Base-by-base conservation (phyloP, 169 alveolate genomes). In the Eimeria maxima region DNA sequence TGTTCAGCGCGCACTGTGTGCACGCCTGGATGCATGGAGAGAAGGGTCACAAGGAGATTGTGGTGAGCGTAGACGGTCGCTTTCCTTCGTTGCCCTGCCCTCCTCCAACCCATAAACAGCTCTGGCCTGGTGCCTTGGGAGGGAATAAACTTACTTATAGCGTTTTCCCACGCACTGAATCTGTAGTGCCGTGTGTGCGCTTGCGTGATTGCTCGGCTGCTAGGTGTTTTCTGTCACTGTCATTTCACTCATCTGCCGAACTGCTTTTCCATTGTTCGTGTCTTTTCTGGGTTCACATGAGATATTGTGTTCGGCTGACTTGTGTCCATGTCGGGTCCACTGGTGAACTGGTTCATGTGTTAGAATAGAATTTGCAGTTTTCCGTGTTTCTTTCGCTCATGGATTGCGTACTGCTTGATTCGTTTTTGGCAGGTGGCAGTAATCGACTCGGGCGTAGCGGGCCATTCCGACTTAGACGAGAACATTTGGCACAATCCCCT, bases 1-100 rank as follows among this genome's bases (percentile, higher is more conserved):
- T 91, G 90, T 60, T 57, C 69, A 60, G 67, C 81, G 14, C 81
- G 18, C 60, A n/a, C 29, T 47, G 67, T 33, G 42, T 69, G 24
- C 45, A 44, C 33, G 95, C 95, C 16, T 91, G 95, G 95, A 10
- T 91, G 81, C 95, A 91, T 55, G 95, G 95, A 27, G 95, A 91
- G 69, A n/a, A 57, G 45, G 95, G 95, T 71, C 69, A 50, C 80
- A 83, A 27, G 4, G 73, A 45, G 0, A 91, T 91, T 18, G 95
- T 91, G 50, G 95, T 76, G 90, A 74, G 63, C 13, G 38, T 44
- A 18, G n/a, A n/a, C 74, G 44, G 16, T 3, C 44, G 20, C 6
- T 4, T 38, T 44, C 20, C 16, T 22, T 27, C 3, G 0, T 16
- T 20, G 4, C 14, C 20, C 50, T 44, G 60, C 87, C 60, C 38